A percentile compares a stretch with the other conserved stretches of the same genome.
phyloP scores from a whole-genome alignment of 345 rosid species.

The Turritis glabra region DNA sequence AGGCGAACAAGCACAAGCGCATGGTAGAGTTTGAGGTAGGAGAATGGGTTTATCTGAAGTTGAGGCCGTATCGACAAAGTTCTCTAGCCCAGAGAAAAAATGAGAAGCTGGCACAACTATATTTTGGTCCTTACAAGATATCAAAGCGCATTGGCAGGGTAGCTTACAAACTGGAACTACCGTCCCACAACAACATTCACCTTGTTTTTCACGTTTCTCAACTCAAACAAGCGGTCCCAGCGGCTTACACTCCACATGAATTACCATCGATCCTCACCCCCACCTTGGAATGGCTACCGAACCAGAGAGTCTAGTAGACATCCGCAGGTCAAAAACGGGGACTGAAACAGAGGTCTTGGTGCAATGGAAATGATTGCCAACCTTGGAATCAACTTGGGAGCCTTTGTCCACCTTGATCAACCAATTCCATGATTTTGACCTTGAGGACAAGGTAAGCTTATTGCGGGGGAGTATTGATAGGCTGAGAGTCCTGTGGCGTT shows the following conservation, averaged over 20 bases:
- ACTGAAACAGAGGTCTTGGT: background rate
- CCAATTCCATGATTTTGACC: background rate
- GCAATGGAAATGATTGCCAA: background rate
- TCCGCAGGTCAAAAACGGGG: too few species aligned
- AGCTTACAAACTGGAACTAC: background rate
- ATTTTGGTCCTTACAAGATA: background rate
- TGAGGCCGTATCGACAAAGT: background rate
- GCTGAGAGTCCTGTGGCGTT: too few species aligned
- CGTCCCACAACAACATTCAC: background rate
- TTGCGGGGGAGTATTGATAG: background rate
- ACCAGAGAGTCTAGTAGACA: background rate
- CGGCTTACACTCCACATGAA: accelerated
- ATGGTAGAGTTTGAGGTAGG: background rate
- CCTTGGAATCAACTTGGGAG: background rate
- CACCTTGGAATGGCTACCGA: background rate
- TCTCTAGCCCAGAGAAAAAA: background rate
- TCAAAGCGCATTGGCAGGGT: background rate
- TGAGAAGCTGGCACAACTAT: background rate
- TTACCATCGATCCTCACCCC: background rate
- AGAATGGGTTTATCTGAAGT: accelerated
- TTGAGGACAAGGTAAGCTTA: background rate
- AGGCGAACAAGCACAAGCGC: background rate
- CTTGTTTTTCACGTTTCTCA: background rate
- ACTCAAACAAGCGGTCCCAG: accelerated
- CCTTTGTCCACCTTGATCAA: accelerated